Evolutionary conservation across 306 rosid species (phyloP), one percentile per base, ranked within the genome.

Genomic region (Trifolium repens): DNA sequence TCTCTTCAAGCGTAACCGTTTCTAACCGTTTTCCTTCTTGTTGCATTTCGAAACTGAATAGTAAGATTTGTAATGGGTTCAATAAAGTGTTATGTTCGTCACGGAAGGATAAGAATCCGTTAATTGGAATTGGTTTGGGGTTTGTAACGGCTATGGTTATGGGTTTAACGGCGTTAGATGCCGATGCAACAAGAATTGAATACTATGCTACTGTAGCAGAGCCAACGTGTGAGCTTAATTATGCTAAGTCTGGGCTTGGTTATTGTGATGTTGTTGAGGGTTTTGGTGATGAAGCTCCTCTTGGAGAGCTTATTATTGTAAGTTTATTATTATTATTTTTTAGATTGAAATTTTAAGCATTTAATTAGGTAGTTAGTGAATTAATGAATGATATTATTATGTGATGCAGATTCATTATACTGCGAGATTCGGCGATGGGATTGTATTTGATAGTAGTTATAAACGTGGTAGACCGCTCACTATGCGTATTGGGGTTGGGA

Each of bases 401-500:
- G 17, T 47, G 8, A 26, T 75, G 43, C 86, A 92, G 96, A 60
- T 92, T 81, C 99, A 92, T 73, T 94, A 92, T 84, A 94, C 96
- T 37, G 96, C 99, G 42, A 88, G 97, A 78, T 94, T 92, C 17
- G 87, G 69, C 34, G 96, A 94, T 80, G 97, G 93, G 19, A 91
- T 72, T 44, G 96, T 92, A 55, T 92, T 94, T 73, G 99, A 92
- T 80, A 94, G 97, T 80, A 92, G 89, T 84, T 94, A 90, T 46
- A 94, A 94, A 82, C 97, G 96, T 50, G 93, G 62, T 61, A 89
- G 99, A 74, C 89, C 96, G 81, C 93, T 94, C 81, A 94, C 97
- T 62, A 88, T 92, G 99, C 93, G 97, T 60, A 81, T 90, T 75
- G 99, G 99, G 35, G 96, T 82, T 76, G 99, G 97, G 76, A 94